Evolutionary conservation across 2,329 filamentous ascomycete genomes (phyloP), one percentile per base, ranked within the genome.

Genomic region (Volutella citrinella): DNA sequence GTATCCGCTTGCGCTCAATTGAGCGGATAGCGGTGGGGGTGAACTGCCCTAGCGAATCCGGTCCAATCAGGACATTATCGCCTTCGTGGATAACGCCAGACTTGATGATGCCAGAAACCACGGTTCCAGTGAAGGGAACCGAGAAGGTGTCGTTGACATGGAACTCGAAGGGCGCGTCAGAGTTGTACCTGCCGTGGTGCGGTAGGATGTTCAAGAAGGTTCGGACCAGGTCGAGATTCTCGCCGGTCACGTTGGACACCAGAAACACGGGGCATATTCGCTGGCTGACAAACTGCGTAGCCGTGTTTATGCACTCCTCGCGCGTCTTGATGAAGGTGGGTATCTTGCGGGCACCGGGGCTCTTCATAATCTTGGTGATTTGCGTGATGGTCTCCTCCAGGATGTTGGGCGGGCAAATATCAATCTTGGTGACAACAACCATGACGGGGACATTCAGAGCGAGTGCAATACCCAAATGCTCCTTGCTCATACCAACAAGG

Each of bases 101-200:
- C 53, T 94, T 95, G 43, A 97, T 82, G 20, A 98, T 90, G 0
- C 93, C 93, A 21, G 87, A 93, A 3, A 98, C 90, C 0, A 98
- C 93, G 0, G 93, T 98, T 10, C 93, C 93, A 1, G 95, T 89
- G 60, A 95, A 95, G 3, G 93, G 93, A 5, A 98, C 93, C 1
- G 90, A 96, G 72, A 97, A 98, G 0, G 88, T 97, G 59, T 98
- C 93, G 56, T 97, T 98, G 46, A 98, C 78, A 40, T 95, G 83
- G 50, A 97, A 96, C 57, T 97, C 93, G 46, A 97, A 94, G 0
- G 90, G 83, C 0, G 87, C 88, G 28, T 87, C 82, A 13, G 82
- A 74, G 57, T 97, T 87, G 60, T 97, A 97, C 42, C 91, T 86
- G 30, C 91, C 91, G 50, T 96, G 87, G 49, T 95, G 90, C 2